Percentiles rank a stretch among this genome's conserved stretches.
Evolutionary conservation across 2,329 filamentous ascomycete species (phyloP).

Genomic region (Metarhizium sp.): DNA sequence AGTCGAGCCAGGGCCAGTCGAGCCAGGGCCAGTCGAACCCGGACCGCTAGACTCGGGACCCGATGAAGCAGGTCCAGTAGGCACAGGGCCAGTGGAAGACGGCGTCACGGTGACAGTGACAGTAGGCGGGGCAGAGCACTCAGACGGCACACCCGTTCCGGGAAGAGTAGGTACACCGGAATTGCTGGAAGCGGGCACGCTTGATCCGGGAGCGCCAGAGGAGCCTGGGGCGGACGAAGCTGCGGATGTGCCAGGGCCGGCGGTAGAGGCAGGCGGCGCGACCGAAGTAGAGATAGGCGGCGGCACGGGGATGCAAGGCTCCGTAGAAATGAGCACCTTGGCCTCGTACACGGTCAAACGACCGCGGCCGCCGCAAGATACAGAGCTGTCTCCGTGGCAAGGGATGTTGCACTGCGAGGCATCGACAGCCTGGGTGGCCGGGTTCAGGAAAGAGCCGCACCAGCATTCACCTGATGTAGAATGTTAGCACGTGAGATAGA

Average conservation of each 20-base stretch:
- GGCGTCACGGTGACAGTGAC: neutral
- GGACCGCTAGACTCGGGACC: neutral
- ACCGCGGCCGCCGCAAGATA: constrained; percentile 33
- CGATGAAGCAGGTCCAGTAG: neutral
- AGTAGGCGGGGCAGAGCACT: neutral
- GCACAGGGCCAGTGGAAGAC: neutral
- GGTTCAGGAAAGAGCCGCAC: constrained; percentile 44
- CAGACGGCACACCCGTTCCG: too few relatives aligned
- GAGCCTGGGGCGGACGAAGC: neutral
- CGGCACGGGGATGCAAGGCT: constrained; percentile 29
- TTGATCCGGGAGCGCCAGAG: neutral
- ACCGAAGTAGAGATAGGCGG: neutral
- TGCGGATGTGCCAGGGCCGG: neutral
- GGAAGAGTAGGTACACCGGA: too few relatives aligned
- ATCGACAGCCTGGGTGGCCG: constrained; percentile 27
- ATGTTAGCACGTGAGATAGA: too few relatives aligned
- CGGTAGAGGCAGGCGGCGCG: neutral
- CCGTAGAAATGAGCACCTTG: constrained; percentile 36
- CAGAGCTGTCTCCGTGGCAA: constrained; percentile 37
- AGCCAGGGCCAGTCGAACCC: neutral
- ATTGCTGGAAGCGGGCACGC: too few relatives aligned
- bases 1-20: neutral
- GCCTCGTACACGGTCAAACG: constrained; percentile 38
- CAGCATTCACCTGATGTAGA: constrained; percentile 28
- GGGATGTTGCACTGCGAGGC: constrained; percentile 35